Evolutionary conservation across 495 filamentous ascomycete genomes (phyloP).

Genomic region (Tuber melanosporum): DNA sequence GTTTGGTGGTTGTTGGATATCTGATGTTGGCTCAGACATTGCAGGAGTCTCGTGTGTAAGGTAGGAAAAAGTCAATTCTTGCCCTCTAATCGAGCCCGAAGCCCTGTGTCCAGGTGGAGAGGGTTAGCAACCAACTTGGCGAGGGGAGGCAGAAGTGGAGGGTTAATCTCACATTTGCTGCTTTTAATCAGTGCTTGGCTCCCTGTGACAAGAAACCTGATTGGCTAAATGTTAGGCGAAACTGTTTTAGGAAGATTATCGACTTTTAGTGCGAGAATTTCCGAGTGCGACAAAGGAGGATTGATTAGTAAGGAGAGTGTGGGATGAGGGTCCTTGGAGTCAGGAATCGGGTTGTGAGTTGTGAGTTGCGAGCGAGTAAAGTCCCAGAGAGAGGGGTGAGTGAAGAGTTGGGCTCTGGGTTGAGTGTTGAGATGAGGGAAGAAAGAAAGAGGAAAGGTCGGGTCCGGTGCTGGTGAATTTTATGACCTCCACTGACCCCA

Average conservation of each 20-base stretch:
- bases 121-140: conserved; percentile 6
- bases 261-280: not conserved
- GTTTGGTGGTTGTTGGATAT: conserved; percentile 13
- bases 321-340: not conserved
- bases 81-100: conserved; percentile 39
- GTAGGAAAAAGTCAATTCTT: conserved; percentile 11
- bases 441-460: not conserved
- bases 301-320: not conserved
- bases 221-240: not conserved
- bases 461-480: not conserved
- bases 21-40: conserved; percentile 17
- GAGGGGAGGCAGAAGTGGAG: conserved; percentile 4
- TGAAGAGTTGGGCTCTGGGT: not conserved
- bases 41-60: not conserved
- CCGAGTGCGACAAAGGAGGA: not conserved
- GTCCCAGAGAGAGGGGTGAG: not conserved
- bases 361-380: not conserved
- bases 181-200: conserved; percentile 8
- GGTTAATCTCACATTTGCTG: conserved; percentile 3
- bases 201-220: conserved; percentile 2
- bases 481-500: not conserved
- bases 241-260: not conserved
- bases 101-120: conserved; percentile 27
- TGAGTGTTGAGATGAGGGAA: not conserved
- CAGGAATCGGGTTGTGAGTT: conserved; percentile 6